These are phyloP conservation scores for Nidula microcarpa DNA, from an alignment of 768 basidiomycete genomes.

Conservation along the genomic window DNA sequence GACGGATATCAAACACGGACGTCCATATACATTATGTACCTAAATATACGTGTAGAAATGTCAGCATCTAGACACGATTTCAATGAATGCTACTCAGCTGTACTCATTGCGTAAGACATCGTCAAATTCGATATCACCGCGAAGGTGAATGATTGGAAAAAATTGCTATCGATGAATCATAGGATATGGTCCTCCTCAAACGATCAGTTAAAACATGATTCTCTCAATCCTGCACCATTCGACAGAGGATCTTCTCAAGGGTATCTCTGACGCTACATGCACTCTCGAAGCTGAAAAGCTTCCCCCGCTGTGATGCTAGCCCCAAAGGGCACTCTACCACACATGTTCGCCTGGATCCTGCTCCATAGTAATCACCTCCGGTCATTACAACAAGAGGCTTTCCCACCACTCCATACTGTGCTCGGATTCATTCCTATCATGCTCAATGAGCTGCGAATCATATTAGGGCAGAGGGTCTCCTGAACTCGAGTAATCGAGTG, in stretches of 20 bases:
- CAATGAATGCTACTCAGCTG: no score
- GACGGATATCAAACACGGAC: no score
- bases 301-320: constrained; percentile 33
- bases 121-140: neutral
- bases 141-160: neutral
- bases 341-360: constrained; percentile 29
- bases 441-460: neutral
- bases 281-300: constrained; percentile 39
- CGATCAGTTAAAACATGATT: neutral
- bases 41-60: no score
- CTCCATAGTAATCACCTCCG: constrained; percentile 27
- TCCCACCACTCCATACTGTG: constrained; percentile 11
- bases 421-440: neutral
- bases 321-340: constrained; percentile 19
- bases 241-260: neutral
- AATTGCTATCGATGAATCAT: neutral
- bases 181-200: neutral
- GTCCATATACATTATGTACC: no score
- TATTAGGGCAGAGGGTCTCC: constrained; percentile 4
- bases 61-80: no score
- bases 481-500: neutral
- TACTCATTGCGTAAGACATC: no score
- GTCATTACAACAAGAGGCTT: constrained; percentile 27
- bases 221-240: neutral
- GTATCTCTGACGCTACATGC: constrained; percentile 3